A percentile compares a stretch with the other conserved stretches of the same genome.
Evolutionary conservation across 805 yeast genomes (phyloP).

Genomic region (Candida takata): DNA sequence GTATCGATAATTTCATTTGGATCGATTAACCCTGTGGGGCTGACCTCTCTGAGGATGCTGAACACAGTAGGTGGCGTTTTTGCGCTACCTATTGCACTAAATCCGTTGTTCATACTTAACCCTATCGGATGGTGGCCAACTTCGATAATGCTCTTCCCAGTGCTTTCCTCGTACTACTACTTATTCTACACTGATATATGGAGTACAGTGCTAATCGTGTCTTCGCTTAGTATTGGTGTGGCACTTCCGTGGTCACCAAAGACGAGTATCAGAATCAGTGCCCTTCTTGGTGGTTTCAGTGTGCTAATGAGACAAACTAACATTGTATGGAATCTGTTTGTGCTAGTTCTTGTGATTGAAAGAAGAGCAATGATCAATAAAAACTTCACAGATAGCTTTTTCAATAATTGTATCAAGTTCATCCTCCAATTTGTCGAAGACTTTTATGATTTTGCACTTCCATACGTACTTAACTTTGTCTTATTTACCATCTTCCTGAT

Average conservation of each 20-base stretch:
- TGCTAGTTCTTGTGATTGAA: constrained; percentile 49
- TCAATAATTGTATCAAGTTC: constrained; percentile 34
- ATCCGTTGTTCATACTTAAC: constrained; percentile 32
- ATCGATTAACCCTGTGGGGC: constrained; percentile 24
- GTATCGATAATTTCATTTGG: constrained; percentile 7
- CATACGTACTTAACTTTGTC: constrained; percentile 45
- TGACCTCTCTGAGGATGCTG: constrained; percentile 42
- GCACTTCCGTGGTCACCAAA: constrained; percentile 30
- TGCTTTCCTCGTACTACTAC: constrained; percentile 64
- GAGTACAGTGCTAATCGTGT: constrained; percentile 67
- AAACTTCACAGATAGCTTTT: constrained; percentile 29
- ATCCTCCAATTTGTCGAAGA: constrained; percentile 31
- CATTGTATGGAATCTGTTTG: constrained; percentile 73
- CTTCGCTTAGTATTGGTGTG: constrained; percentile 43
- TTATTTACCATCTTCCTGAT: constrained; percentile 52
- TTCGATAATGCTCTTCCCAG: constrained; percentile 51
- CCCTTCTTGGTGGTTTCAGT: constrained; percentile 52
- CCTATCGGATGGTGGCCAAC: constrained; percentile 39
- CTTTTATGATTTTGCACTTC: constrained; percentile 31
- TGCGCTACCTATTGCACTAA: constrained; percentile 41
- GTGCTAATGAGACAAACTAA: constrained; percentile 86
- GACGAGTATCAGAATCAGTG: constrained; percentile 37
- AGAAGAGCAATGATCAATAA: constrained; percentile 36
- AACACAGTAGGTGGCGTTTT: constrained; percentile 63
- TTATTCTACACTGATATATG: constrained; percentile 91